phyloP scores from a whole-genome alignment of 805 yeast genomes.

The Zygotorulaspora danielsina region DNA sequence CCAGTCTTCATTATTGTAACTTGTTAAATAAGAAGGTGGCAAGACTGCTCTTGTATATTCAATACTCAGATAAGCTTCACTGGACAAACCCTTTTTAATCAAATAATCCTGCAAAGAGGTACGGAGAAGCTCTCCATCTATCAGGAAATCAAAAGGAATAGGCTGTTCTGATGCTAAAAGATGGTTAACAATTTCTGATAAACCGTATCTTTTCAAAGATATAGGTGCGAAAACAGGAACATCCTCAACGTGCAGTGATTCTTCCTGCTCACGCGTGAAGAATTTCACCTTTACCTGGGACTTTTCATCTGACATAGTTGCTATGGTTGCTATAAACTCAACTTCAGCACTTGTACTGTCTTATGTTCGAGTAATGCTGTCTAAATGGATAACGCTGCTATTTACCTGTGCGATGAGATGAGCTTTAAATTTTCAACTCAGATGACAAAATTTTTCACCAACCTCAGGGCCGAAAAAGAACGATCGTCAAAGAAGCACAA shows the following conservation, averaged over 20 bases:
- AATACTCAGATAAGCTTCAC: constrained; percentile 70
- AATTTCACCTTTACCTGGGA: constrained; percentile 77
- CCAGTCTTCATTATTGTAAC: constrained; percentile 95
- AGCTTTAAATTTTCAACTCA: constrained; percentile 7
- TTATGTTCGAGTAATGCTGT: background rate
- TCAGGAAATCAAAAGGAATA: constrained; percentile 87
- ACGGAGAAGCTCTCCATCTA: constrained; percentile 78
- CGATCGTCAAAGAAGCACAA: background rate
- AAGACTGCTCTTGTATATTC: constrained; percentile 90
- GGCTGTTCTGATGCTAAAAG: constrained; percentile 56
- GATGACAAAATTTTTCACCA: constrained; percentile 7
- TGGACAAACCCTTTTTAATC: constrained; percentile 68
- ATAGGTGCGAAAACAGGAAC: constrained; percentile 87
- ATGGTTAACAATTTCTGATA: constrained; percentile 94
- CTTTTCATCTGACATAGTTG: constrained; percentile 34
- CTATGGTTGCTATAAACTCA: background rate
- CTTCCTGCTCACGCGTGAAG: constrained; percentile 81
- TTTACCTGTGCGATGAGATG: constrained; percentile 17
- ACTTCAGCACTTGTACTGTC: background rate
- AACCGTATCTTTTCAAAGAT: constrained; percentile 79
- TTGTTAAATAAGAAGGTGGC: constrained; percentile 89
- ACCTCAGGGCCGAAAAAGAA: constrained; percentile 3
- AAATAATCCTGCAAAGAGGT: constrained; percentile 77
- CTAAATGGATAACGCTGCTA: background rate
- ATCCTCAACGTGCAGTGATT: constrained; percentile 64